phyloP scores from a whole-genome alignment of 176 grass and related monocot species.

The Eremochloa ophiuroides region DNA sequence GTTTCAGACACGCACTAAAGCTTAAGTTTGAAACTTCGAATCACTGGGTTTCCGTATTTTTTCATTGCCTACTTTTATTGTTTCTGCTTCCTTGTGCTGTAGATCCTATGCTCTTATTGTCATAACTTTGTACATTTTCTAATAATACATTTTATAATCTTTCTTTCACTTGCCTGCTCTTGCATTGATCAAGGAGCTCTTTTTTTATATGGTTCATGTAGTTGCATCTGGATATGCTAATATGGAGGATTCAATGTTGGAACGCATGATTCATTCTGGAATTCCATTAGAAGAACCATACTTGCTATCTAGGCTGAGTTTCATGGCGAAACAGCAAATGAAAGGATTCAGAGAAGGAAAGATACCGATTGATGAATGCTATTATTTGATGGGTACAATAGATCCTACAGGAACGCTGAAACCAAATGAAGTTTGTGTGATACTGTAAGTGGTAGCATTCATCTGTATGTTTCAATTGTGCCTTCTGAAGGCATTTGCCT shows the following conservation, averaged over 20 bases:
- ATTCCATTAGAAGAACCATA: constrained; percentile 49
- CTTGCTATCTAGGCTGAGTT: constrained; percentile 31
- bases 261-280: constrained; percentile 61
- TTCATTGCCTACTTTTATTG: background rate
- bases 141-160: background rate
- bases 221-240: constrained; percentile 49
- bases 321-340: constrained; percentile 32
- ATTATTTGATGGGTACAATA: constrained; percentile 65
- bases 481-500: constrained; percentile 12
- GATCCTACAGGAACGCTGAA: constrained; percentile 57
- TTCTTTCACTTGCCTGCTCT: background rate
- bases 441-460: constrained; percentile 54
- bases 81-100: background rate
- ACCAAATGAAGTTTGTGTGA: constrained; percentile 62
- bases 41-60: background rate
- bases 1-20: constrained; percentile 27
- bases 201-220: constrained; percentile 27
- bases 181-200: background rate
- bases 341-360: constrained; percentile 49
- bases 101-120: background rate
- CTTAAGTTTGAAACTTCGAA: constrained; percentile 14
- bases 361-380: constrained; percentile 57
- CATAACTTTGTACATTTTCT: background rate
- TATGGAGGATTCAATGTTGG: constrained; percentile 59
- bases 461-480: constrained; percentile 23